phyloP scores from a whole-genome alignment of 345 rosid genomes.

The Firmiana major region DNA sequence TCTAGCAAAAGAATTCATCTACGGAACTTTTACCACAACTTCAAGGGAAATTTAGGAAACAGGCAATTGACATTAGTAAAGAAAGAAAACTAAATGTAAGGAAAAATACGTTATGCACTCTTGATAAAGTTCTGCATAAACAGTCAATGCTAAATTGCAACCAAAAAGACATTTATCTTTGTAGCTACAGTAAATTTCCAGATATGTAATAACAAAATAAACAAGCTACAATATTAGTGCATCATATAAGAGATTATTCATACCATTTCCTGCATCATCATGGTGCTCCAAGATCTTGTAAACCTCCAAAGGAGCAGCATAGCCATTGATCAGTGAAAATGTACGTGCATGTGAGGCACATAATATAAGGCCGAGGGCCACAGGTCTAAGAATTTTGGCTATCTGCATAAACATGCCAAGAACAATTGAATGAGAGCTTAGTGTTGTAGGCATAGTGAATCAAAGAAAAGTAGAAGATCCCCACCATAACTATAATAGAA shows the following conservation, averaged over 20 bases:
- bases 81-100: not conserved
- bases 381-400: constrained; percentile 66
- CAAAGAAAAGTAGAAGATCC: constrained; percentile 7
- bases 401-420: constrained; percentile 44
- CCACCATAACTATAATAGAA: constrained; percentile 49
- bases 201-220: not conserved
- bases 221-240: not conserved
- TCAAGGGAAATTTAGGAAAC: not conserved
- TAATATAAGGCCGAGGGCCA: constrained; percentile 70
- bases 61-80: not conserved
- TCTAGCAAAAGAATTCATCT: not conserved
- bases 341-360: constrained; percentile 87
- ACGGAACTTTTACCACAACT: not conserved
- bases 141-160: not conserved
- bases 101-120: not conserved
- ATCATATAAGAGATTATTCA: not conserved
- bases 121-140: not conserved
- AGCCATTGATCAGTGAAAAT: constrained; percentile 82
- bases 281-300: constrained; percentile 91
- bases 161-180: not conserved
- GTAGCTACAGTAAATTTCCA: not conserved
- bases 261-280: constrained; percentile 75
- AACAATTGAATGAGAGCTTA: not conserved
- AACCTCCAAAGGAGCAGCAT: constrained; percentile 72
- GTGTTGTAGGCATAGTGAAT: not conserved